Percentiles rank a stretch among this genome's conserved stretches.
Evolutionary conservation across 768 basidiomycete species (phyloP).

Genomic region (Mycena galopus): DNA sequence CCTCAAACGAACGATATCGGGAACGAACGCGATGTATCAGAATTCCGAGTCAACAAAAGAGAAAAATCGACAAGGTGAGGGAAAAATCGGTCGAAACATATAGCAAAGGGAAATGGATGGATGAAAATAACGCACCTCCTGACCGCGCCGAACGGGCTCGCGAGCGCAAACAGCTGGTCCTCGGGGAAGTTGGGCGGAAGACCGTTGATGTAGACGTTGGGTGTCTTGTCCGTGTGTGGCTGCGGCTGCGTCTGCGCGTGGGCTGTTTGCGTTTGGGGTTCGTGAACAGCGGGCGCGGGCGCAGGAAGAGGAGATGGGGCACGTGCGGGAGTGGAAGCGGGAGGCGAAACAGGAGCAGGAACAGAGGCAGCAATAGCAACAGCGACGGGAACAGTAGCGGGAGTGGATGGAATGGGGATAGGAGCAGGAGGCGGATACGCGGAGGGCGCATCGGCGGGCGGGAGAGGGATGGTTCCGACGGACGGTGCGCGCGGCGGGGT

Average conservation of each 20-base stretch:
- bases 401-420: background rate
- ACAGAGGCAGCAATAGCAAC: background rate
- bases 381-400: background rate
- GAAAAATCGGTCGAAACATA: too few relatives aligned
- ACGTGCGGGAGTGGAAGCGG: too few relatives aligned
- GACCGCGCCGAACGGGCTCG: slow-evolving; percentile 78
- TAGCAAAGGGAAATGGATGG: too few relatives aligned
- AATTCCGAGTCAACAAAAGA: too few relatives aligned
- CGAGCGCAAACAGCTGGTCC: slow-evolving; percentile 80
- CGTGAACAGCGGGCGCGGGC: too few relatives aligned
- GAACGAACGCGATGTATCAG: too few relatives aligned
- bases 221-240: slow-evolving; percentile 57
- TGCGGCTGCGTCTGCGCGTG: background rate
- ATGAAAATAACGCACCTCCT: slow-evolving; percentile 41
- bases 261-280: too few relatives aligned
- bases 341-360: background rate
- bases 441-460: slow-evolving; percentile 18
- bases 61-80: too few relatives aligned
- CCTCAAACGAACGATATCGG: too few relatives aligned
- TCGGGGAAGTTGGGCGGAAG: slow-evolving; percentile 87
- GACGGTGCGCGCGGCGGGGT: slow-evolving; percentile 26
- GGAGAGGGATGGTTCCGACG: slow-evolving; percentile 27
- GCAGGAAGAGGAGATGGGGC: background rate
- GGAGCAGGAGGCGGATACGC: background rate
- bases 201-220: slow-evolving; percentile 92